These are phyloP conservation scores for Plasmodium relictum DNA, from an alignment of 169 alveolate species.

Conservation along the genomic window DNA sequence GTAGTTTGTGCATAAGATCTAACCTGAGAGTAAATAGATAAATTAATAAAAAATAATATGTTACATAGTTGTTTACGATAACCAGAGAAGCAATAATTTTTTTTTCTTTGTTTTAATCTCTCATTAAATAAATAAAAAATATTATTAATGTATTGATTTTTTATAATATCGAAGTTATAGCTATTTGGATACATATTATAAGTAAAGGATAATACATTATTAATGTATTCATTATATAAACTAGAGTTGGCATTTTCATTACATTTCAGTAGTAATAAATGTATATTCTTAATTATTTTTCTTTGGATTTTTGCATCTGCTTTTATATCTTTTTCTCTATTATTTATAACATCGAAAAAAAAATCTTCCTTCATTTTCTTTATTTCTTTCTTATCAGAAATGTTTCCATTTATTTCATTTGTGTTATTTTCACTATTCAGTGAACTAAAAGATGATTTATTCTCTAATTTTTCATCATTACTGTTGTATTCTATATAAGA, in stretches of 20 bases:
- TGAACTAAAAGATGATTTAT: slow-evolving; percentile 9
- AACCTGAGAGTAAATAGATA: slow-evolving; percentile 72
- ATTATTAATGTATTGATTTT: slow-evolving; percentile 68
- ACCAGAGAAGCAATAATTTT: slow-evolving; percentile 45
- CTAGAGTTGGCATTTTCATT: slow-evolving; percentile 50
- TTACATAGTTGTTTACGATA: slow-evolving; percentile 67
- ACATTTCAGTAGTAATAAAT: slow-evolving; percentile 51
- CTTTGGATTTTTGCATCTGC: slow-evolving; percentile 75
- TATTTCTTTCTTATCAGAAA: slow-evolving; percentile 11
- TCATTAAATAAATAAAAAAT: slow-evolving; percentile 55
- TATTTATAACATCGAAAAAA: slow-evolving; percentile 39
- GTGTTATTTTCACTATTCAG: slow-evolving; percentile 16
- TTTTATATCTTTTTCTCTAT: slow-evolving; percentile 51
- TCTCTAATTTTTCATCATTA: slow-evolving; percentile 27
- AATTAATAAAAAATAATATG: slow-evolving; percentile 54
- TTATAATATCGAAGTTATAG: slow-evolving; percentile 61
- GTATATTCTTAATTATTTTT: slow-evolving; percentile 53
- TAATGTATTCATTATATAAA: slow-evolving; percentile 64
- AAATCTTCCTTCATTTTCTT: slow-evolving; percentile 44
- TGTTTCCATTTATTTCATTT: slow-evolving; percentile 8
- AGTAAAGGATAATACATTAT: slow-evolving; percentile 56
- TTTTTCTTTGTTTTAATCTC: slow-evolving; percentile 67
- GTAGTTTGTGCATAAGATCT: slow-evolving; percentile 75
- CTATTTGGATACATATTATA: slow-evolving; percentile 73
- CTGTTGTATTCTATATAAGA: slow-evolving; percentile 4